Evolutionary conservation across 192 early-diverging fungal species (phyloP), one percentile per base, ranked within the genome.

Genomic region (Coemansia sp.): DNA sequence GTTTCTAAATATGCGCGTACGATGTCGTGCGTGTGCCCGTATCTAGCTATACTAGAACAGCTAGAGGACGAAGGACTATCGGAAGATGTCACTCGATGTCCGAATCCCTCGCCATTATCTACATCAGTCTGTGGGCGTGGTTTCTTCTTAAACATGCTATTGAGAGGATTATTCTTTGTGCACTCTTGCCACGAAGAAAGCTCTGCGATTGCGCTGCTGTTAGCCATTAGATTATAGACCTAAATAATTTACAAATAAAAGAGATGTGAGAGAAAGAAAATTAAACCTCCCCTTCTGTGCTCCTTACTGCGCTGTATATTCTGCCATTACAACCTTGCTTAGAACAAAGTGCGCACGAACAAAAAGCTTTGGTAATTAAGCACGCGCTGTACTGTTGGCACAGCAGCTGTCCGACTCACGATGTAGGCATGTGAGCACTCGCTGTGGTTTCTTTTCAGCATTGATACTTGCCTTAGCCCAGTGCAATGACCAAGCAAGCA

Each of bases 151-250:
- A 64, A 58, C 3, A 70, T 23, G 21, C 63, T 23, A 29, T 59
- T 59, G 17, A 64, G 61, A 14, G 69, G 62, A 15, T 57, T 58
- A 50, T 63, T 55, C 15, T 58, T 70, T 38, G 62, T 45, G 39
- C 63, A 32, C 36, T 41, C 62, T 19, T 38, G 50, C 58, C 69
- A 63, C 25, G 69, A 70, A 15, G 69, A 70, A 3, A 64, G 27
- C 11, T 63, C 69, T 37, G 69, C 69, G 25, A 70, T 70, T 14
- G 69, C 69, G 25, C 69, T 70, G 69, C 69, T 70, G 17, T 70
- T 70, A n/a, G 53, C 62, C 38, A 57, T 62, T 3, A 29, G 45
- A 5, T 36, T 41, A n/a, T 36, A 36, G 8, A 21, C 21, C 7
- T 53, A n/a, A 34, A 8, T 7, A 41, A 41, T 41, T 4, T 41